A percentile compares a stretch with the other conserved stretches of the same genome.
These are phyloP conservation scores for Lipomyces mesembrius DNA, from an alignment of 805 yeast species.

Conservation along the genomic window DNA sequence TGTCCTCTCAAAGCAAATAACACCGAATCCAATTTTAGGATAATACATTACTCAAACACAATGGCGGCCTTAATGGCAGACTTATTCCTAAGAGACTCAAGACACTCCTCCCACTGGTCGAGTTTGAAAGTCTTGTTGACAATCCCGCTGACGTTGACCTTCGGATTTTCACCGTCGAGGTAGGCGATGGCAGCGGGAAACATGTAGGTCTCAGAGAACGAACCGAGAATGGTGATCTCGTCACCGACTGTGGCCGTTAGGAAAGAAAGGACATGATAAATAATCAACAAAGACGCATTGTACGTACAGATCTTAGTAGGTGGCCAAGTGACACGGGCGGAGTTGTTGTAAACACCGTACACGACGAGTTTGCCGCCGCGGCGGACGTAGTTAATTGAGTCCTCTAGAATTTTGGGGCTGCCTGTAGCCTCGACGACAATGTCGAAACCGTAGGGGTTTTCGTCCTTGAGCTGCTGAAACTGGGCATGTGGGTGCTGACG, in stretches of 20 bases:
- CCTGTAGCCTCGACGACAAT: constrained; percentile 37
- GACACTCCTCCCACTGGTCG: constrained; percentile 37
- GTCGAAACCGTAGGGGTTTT: constrained; percentile 35
- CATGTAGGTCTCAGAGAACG: constrained; percentile 36
- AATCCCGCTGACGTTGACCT: constrained; percentile 33
- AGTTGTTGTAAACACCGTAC: constrained; percentile 32
- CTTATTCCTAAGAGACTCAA: constrained; percentile 33
- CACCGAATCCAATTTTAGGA: neutral
- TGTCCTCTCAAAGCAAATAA: neutral
- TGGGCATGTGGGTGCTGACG: constrained; percentile 30
- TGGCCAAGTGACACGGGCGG: constrained; percentile 36
- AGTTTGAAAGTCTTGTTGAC: constrained; percentile 34
- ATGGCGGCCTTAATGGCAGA: constrained; percentile 37
- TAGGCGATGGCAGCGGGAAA: constrained; percentile 35
- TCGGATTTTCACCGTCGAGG: constrained; percentile 34
- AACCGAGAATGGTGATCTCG: constrained; percentile 35
- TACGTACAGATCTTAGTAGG: constrained; percentile 32
- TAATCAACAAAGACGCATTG: neutral
- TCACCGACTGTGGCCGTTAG: constrained; percentile 27
- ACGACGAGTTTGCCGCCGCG: constrained; percentile 36
- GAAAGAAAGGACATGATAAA: neutral
- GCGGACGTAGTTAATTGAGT: constrained; percentile 35
- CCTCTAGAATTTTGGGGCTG: constrained; percentile 29
- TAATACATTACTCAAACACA: constrained; percentile 20
- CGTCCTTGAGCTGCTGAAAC: constrained; percentile 26